Base-by-base conservation (phyloP, 1,284 basidiomycete genomes). In the Pyrrhoderma noxium region DNA sequence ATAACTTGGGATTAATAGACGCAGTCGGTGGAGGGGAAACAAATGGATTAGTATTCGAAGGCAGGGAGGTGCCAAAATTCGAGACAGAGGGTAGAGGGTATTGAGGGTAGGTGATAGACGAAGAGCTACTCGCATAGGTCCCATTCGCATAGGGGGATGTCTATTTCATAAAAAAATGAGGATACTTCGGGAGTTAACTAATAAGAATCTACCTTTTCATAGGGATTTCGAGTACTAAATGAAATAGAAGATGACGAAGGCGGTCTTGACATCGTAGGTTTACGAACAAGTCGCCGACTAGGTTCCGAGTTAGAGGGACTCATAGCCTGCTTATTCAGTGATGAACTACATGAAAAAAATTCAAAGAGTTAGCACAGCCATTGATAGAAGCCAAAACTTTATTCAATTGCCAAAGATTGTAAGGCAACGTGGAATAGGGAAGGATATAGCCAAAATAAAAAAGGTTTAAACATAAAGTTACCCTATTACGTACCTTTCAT, bases 11-110 rank as follows among this genome's bases (percentile, higher is more conserved):
- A 57, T 83, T 86, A 58, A 89, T 79, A 31, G 89, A 89, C 9
- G 86, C 89, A 62, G 82, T 82, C 1, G 89, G 86, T 16, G 85
- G 86, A 1, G 88, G 76, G 0, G 85, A 70, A 50, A 76, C 70
- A 38, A 70, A 57, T 16, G 64, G 67, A 1, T 56, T 55, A 60
- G 67, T 39, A 48, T 66, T 62, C 31, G 64, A 50, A 47, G 59
- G 13, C 41, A 57, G 21, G 58, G 51, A 56, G 21, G 64, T 71
- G 35, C 62, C 69, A 51, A 60, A 66, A 46, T 58, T 61, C 58
- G 61, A 69, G 45, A 65, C 64, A 23, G 67, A 63, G 31, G 64
- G 62, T 8, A 62, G 65, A 41, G 61, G 52, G 43, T 73, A 67
- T 56, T 64, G 61, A 23, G 75, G 76, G 64, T 77, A 77, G 69